Evolutionary conservation across 306 rosid genomes (phyloP).

Genomic region (Ormosia emarginata): DNA sequence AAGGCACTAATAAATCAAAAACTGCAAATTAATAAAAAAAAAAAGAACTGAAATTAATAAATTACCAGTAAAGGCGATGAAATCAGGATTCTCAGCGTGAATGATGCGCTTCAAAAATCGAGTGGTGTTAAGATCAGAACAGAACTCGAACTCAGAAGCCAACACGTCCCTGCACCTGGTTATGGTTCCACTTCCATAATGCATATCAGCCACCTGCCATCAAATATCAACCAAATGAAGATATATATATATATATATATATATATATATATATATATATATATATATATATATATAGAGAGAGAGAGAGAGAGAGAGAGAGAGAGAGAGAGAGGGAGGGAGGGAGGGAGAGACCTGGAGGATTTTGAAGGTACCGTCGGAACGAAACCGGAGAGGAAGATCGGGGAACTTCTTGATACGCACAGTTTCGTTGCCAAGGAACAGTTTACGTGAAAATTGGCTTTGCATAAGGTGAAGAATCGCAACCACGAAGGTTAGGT

Average conservation of each 20-base stretch:
- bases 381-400: conserved; percentile 82
- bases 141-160: conserved; percentile 55
- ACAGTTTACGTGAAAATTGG: conserved; percentile 30
- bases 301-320: too few species aligned
- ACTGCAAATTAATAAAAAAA: neutral
- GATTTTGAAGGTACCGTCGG: conserved; percentile 85
- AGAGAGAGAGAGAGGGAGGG: too few species aligned
- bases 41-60: neutral
- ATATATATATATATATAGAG: too few species aligned
- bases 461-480: conserved; percentile 37
- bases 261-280: too few species aligned
- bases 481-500: conserved; percentile 27
- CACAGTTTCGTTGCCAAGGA: conserved; percentile 33
- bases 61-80: conserved; percentile 84
- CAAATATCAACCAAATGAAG: neutral
- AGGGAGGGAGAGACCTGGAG: conserved; percentile 51
- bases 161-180: conserved; percentile 73
- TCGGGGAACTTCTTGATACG: conserved; percentile 47
- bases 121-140: conserved; percentile 91
- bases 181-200: conserved; percentile 58
- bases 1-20: neutral
- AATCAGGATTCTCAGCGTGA: conserved; percentile 67
- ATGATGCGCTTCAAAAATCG: conserved; percentile 55
- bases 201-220: conserved; percentile 92
- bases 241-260: too few species aligned